These are phyloP conservation scores for Alternaria tenuissima DNA, from an alignment of 2,329 filamentous ascomycete species.

Conservation along the genomic window DNA sequence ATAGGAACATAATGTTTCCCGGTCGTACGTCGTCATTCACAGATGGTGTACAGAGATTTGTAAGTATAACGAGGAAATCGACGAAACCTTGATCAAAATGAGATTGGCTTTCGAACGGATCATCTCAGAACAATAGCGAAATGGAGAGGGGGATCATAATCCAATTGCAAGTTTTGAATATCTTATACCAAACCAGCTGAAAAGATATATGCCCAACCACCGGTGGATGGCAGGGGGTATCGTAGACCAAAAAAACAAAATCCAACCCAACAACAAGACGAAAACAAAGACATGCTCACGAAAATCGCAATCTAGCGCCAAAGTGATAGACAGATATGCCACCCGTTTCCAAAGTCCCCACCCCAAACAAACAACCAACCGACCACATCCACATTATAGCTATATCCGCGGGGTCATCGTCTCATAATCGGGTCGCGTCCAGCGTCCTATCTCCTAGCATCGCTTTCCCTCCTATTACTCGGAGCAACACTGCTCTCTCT, in stretches of 20 bases:
- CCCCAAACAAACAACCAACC: not conserved
- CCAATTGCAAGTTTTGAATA: no score
- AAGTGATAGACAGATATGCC: conserved; percentile 5
- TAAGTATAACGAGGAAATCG: no score
- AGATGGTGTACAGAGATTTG: no score
- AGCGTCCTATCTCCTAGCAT: conserved; percentile 5
- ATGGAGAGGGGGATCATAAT: no score
- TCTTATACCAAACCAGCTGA: not conserved
- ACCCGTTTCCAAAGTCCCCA: not conserved
- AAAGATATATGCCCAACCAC: conserved; percentile 16
- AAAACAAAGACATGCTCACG: not conserved
- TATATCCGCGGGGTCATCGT: not conserved
- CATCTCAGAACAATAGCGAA: no score
- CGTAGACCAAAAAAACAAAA: conserved; percentile 6
- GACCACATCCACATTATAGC: conserved; percentile 4
- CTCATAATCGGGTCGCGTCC: not conserved
- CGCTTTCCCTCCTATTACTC: conserved; percentile 17
- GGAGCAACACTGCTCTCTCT: conserved; percentile 17
- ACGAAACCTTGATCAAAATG: no score
- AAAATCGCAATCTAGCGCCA: not conserved
- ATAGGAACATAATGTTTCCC: no score
- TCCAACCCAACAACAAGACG: not conserved
- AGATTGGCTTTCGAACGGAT: no score
- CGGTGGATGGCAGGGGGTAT: conserved; percentile 21
- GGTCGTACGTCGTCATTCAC: no score